Conservation (phyloP, 768 basidiomycete species). For the Mycena belliarum region DNA sequence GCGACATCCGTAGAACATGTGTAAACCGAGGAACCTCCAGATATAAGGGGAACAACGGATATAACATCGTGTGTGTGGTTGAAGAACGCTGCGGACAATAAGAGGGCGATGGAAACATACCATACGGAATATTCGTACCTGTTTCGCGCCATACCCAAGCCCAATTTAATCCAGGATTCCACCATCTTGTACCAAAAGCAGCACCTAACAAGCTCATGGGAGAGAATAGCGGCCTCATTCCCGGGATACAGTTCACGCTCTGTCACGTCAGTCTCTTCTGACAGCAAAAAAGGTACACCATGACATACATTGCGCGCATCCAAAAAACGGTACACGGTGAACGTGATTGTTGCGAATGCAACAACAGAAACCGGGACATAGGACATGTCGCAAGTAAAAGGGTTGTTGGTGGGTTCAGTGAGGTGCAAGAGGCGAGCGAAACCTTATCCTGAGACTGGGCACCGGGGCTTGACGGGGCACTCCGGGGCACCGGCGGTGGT, state of each 20-base stretch:
- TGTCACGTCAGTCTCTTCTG: background rate
- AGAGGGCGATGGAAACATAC: too few relatives aligned
- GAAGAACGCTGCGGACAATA: background rate
- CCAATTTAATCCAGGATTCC: conserved; percentile 1
- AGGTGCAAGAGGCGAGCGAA: too few relatives aligned
- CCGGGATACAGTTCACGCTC: background rate
- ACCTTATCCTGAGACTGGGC: too few relatives aligned
- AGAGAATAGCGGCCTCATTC: background rate
- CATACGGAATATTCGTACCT: too few relatives aligned
- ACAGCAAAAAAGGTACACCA: background rate
- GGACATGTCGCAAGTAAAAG: too few relatives aligned
- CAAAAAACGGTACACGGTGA: background rate
- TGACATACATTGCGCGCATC: background rate
- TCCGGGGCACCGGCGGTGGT: too few relatives aligned
- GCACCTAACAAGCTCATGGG: conserved; percentile 4
- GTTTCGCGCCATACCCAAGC: background rate
- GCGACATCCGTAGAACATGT: conserved; percentile 1
- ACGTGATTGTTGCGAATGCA: background rate
- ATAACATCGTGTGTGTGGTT: conserved; percentile 6
- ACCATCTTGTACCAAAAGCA: conserved; percentile 1
- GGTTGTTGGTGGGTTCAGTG: too few relatives aligned
- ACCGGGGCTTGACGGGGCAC: too few relatives aligned
- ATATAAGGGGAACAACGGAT: background rate
- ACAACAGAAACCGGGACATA: too few relatives aligned
- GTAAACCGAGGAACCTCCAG: conserved; percentile 1